These are phyloP conservation scores for Aspergillus sp. DNA, from an alignment of 2,329 filamentous ascomycete genomes.

Conservation along the genomic window DNA sequence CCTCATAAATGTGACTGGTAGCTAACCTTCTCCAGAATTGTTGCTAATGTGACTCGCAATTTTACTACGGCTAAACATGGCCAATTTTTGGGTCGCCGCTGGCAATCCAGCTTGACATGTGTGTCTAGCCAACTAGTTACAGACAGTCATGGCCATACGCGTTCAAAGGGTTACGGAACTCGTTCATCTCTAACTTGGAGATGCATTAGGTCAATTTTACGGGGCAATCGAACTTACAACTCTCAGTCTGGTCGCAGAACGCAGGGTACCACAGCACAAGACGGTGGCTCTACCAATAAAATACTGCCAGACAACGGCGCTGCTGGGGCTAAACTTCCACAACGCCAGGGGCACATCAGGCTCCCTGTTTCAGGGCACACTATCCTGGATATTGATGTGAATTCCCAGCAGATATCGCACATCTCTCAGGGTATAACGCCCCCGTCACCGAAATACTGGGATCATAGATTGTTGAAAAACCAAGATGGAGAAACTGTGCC, in stretches of 20 bases:
- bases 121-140: neutral
- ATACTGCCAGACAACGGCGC: neutral
- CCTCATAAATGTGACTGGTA: neutral
- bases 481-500: constrained; percentile 55
- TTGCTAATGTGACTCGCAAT: neutral
- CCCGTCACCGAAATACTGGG: constrained; percentile 30
- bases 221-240: neutral
- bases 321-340: neutral
- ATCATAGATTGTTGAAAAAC: constrained; percentile 46
- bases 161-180: neutral
- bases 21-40: neutral
- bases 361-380: neutral
- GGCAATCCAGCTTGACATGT: neutral
- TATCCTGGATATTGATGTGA: neutral
- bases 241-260: neutral
- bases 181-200: neutral
- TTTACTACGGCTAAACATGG: neutral
- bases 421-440: neutral
- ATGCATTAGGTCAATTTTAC: no score
- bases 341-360: neutral
- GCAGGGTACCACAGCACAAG: neutral
- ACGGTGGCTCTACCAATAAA: neutral
- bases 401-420: neutral
- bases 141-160: neutral
- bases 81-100: neutral